Conservation (phyloP, 1,284 basidiomycete genomes). For the Pseudozyma hubeiensis region DNA sequence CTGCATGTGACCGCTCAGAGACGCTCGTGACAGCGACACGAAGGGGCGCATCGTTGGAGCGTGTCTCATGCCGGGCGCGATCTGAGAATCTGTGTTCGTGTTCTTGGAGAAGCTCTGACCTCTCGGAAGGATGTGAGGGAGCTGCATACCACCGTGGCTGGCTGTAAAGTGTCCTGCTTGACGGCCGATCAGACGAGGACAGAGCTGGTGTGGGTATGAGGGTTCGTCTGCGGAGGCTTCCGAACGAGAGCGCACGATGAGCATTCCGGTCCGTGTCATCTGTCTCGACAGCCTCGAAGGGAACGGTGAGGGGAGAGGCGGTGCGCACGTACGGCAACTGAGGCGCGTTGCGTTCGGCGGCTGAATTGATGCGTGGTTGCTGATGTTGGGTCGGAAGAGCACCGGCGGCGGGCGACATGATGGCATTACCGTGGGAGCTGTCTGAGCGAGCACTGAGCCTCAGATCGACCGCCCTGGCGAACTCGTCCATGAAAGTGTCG, state of each 20-base stretch:
- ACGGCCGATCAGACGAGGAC: too few relatives aligned
- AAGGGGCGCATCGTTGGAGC: too few relatives aligned
- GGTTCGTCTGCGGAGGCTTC: constrained; percentile 5
- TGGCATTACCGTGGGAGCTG: neutral
- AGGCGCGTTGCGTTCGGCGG: constrained; percentile 10
- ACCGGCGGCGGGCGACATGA: neutral
- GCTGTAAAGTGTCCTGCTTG: neutral
- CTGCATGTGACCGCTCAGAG: neutral
- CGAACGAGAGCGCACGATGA: neutral
- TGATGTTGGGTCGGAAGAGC: neutral
- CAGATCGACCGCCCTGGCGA: constrained; percentile 30
- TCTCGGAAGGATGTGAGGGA: too few relatives aligned
- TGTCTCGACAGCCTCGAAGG: constrained; percentile 16
- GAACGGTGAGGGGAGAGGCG: constrained; percentile 28
- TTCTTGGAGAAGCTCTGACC: too few relatives aligned
- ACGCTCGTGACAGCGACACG: neutral
- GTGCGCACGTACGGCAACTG: constrained; percentile 37
- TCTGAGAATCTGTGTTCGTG: too few relatives aligned
- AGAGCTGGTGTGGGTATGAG: neutral
- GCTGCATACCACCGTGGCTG: neutral
- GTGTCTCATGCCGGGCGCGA: too few relatives aligned
- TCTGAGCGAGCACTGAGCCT: constrained; percentile 17
- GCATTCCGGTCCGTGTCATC: constrained; percentile 2
- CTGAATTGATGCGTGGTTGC: neutral
- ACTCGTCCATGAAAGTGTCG: constrained; percentile 33